Conservation (phyloP, 2,329 filamentous ascomycete genomes). For the Cadophora luteo-olivacea region DNA sequence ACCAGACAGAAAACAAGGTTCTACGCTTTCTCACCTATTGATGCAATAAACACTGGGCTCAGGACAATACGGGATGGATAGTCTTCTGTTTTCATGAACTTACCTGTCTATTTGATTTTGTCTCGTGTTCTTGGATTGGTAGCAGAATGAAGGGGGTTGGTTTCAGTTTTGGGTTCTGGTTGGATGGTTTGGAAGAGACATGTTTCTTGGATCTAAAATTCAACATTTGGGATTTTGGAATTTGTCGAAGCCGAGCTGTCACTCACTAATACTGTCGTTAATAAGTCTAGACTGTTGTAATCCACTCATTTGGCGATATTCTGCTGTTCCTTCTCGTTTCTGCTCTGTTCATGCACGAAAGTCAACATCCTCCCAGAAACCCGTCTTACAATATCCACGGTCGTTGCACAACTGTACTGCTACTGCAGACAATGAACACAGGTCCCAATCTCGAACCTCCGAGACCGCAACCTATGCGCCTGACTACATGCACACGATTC, state of each 20-base stretch:
- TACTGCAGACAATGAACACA: background rate
- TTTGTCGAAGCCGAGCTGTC: background rate
- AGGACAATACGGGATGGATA: background rate
- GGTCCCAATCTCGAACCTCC: background rate
- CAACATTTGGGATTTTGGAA: slow-evolving; percentile 7
- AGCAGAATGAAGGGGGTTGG: background rate
- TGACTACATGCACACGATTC: background rate
- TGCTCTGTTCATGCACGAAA: background rate
- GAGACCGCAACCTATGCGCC: too few species aligned
- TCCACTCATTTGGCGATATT: background rate
- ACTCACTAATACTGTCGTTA: slow-evolving; percentile 5
- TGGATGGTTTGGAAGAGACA: background rate
- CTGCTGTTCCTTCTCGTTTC: background rate
- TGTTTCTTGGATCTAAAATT: background rate
- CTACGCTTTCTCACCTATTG: background rate
- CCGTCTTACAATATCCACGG: background rate
- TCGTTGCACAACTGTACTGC: background rate
- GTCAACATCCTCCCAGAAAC: too few species aligned
- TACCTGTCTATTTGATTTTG: background rate
- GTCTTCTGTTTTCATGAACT: background rate
- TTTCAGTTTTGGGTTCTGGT: background rate
- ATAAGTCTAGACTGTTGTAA: slow-evolving; percentile 10
- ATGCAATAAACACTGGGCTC: background rate
- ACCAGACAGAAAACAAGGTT: background rate
- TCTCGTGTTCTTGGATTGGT: background rate